phyloP scores from a whole-genome alignment of 768 basidiomycete species.

The Hirschioporus abietinus region DNA sequence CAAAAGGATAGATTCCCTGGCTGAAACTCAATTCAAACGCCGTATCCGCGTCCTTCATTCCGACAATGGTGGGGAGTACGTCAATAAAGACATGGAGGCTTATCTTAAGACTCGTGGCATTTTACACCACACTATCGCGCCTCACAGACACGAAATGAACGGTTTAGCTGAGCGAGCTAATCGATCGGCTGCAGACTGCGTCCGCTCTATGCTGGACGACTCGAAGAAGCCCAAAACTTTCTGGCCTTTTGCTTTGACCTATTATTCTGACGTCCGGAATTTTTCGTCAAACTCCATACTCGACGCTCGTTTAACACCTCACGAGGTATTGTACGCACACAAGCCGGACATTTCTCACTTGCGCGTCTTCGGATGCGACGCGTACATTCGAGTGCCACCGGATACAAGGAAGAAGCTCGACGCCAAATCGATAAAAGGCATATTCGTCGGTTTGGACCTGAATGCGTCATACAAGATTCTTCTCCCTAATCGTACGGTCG shows the following conservation, averaged over 20 bases:
- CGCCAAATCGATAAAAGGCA: conserved; percentile 13
- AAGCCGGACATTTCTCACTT: conserved; percentile 21
- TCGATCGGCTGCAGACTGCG: conserved; percentile 24
- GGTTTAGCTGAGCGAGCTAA: conserved; percentile 34
- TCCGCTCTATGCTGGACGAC: conserved; percentile 26
- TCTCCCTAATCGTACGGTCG: neutral
- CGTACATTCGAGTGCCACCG: conserved; percentile 18
- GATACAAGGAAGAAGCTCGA: conserved; percentile 24
- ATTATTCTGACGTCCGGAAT: conserved; percentile 8
- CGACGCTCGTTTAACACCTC: conserved; percentile 12
- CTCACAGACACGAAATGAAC: conserved; percentile 28
- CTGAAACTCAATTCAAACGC: neutral
- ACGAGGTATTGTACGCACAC: conserved; percentile 17
- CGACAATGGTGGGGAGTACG: neutral
- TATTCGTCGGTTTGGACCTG: conserved; percentile 13
- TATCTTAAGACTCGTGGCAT: conserved; percentile 17
- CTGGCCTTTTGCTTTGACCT: conserved; percentile 25
- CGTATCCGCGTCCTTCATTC: neutral
- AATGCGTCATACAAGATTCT: neutral
- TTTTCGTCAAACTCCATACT: neutral
- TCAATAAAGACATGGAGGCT: neutral
- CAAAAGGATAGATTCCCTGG: neutral
- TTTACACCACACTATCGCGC: conserved; percentile 18
- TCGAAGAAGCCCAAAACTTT: conserved; percentile 25
- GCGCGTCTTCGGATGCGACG: conserved; percentile 16